Conservation (phyloP, 78 protist species). For the Dictyostelium citrinum region DNA sequence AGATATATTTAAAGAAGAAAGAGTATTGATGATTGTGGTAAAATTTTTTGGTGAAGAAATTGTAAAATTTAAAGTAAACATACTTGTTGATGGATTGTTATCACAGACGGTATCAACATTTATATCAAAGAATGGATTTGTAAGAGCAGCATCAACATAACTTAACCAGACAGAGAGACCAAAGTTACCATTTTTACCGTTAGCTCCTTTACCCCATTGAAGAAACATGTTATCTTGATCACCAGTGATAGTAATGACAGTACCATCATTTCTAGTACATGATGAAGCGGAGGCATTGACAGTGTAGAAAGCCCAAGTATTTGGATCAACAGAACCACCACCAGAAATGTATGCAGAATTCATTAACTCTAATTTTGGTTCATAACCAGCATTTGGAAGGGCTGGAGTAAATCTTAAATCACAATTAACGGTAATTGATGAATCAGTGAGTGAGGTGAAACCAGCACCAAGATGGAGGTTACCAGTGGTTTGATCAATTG, state of each 20-base stretch:
- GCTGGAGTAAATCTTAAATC: background rate
- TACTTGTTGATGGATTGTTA: background rate
- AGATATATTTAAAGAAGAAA: background rate
- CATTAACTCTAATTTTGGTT: conserved; percentile 7
- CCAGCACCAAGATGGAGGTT: background rate
- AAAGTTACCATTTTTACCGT: conserved; percentile 58
- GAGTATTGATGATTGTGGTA: background rate
- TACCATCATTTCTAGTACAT: background rate
- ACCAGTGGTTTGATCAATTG: background rate
- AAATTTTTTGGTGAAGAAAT: background rate
- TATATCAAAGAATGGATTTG: conserved; percentile 24
- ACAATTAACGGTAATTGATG: background rate
- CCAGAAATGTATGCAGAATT: background rate
- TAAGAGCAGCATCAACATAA: background rate
- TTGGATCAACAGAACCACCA: conserved; percentile 28
- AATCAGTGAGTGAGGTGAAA: background rate
- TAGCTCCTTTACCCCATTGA: conserved; percentile 62
- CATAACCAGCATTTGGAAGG: background rate
- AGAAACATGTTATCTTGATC: background rate
- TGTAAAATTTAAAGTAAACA: background rate
- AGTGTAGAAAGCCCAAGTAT: conserved; percentile 6
- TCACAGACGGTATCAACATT: conserved; percentile 25
- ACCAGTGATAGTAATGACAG: background rate
- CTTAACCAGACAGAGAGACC: conserved; percentile 48
- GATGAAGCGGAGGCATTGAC: background rate